Evolutionary conservation across 768 basidiomycete species (phyloP).

Genomic region (Candolleomyces eurysporus): DNA sequence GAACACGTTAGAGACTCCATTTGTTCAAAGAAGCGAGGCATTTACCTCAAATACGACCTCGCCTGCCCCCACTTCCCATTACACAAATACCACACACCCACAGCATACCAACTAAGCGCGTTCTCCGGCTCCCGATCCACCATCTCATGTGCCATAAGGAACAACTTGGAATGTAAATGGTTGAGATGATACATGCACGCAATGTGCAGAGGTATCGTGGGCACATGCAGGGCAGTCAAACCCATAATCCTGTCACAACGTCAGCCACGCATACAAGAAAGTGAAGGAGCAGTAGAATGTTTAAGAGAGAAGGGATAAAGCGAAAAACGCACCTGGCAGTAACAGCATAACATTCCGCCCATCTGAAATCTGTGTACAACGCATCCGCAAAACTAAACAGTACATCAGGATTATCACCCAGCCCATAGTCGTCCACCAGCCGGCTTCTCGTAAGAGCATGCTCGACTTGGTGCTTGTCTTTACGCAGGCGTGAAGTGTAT

Average conservation of each 20-base stretch:
- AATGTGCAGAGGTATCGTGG: conserved; percentile 91
- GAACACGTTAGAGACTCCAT: background rate
- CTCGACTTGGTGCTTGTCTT: conserved; percentile 82
- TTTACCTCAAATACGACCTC: conserved; percentile 89
- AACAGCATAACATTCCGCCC: conserved; percentile 91
- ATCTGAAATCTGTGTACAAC: conserved; percentile 82
- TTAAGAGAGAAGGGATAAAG: background rate
- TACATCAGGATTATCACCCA: conserved; percentile 92
- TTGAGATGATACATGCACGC: conserved; percentile 98
- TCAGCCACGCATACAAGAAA: background rate
- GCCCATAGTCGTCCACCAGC: conserved; percentile 79
- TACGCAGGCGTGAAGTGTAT: conserved; percentile 87
- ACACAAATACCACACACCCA: conserved; percentile 94
- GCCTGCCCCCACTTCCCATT: conserved; percentile 88
- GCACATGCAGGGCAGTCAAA: conserved; percentile 80
- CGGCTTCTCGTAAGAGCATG: conserved; percentile 76
- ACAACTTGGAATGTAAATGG: conserved; percentile 88
- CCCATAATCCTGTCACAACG: conserved; percentile 65
- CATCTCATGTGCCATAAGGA: conserved; percentile 94
- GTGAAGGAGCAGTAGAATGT: no score
- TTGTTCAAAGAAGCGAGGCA: background rate
- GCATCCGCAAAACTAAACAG: conserved; percentile 89
- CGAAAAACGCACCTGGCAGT: conserved; percentile 61
- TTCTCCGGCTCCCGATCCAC: conserved; percentile 93
- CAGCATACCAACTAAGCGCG: conserved; percentile 96